Base-by-base conservation (phyloP, 441 rosid species). In the Aquilaria agallochum region DNA sequence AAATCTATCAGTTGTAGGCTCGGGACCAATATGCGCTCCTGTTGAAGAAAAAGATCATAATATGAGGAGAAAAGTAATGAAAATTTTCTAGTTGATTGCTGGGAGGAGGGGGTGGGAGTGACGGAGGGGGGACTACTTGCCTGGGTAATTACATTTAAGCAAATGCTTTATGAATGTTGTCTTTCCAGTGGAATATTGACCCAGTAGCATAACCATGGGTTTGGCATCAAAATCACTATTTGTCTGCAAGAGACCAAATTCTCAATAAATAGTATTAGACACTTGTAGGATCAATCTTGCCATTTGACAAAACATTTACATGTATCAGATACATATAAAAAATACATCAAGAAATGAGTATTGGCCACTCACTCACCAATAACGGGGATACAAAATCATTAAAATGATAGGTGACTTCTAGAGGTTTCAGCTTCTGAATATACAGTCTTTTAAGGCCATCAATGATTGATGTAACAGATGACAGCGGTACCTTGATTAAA, bases 11-110 rank as follows among this genome's bases (percentile, higher is more conserved):
- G 97, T 95, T 2, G 97, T 95, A 15, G 97, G 99, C 67, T 94
- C 99, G 42, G 99, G 97, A 71, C 97, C 97, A 74, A 89, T 89
- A 72, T 94, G 97, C 62, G 96, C 90, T 74, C 99, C 99, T 94
- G 92, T 13, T 62, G 71, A 50, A 68, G 12, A 74, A 47, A 68
- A 56, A 49, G 46, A 62, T 52, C 52, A 58, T 27, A 10, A 31
- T 47, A 52, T 20, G 27, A 20, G 58, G 50, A 9, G 51, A 65
- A 60, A 40, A 58, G 33, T 12, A 31, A 51, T 50, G 42, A 11
- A 45, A 27, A 10, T 5, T 5, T 2, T 57, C 60, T 14, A 32
- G 51, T 34, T 13, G 51, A 58, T 12, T 36, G 14, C 53, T 3
- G 50, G 33, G 7, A 6, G 50, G 27, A 20, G 59, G 20, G 59